Percentiles rank a stretch among this genome's conserved stretches.
phyloP scores from a whole-genome alignment of 1,139 yeast genomes.

The Pichia sp. region DNA sequence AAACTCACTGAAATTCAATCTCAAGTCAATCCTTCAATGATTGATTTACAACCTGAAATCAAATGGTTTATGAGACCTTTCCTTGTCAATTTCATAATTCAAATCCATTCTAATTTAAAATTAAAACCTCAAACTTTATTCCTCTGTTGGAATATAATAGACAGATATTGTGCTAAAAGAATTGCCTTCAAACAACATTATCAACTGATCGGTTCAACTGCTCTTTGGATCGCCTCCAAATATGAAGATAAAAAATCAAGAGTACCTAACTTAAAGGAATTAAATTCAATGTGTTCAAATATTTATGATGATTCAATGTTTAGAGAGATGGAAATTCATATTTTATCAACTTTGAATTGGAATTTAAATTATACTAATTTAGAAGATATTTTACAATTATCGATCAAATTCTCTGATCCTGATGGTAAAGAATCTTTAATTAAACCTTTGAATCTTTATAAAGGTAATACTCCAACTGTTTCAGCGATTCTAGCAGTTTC shows the following conservation, averaged over 20 bases:
- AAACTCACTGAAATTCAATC: constrained; percentile 21
- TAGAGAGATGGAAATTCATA: constrained; percentile 91
- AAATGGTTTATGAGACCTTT: constrained; percentile 92
- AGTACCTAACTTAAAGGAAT: constrained; percentile 75
- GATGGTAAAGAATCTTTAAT: constrained; percentile 26
- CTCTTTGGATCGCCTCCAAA: constrained; percentile 93
- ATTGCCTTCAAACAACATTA: constrained; percentile 89
- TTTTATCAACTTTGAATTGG: constrained; percentile 82
- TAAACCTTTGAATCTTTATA: constrained; percentile 25
- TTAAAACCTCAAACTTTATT: constrained; percentile 76
- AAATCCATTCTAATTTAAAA: constrained; percentile 70
- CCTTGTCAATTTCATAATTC: constrained; percentile 73
- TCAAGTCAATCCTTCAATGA: constrained; percentile 54
- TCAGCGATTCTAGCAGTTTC: constrained; percentile 51
- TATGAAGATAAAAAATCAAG: constrained; percentile 81
- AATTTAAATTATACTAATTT: constrained; percentile 47
- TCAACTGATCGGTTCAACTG: constrained; percentile 87
- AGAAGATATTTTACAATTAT: constrained; percentile 54
- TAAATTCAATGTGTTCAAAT: constrained; percentile 71
- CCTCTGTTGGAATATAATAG: constrained; percentile 73
- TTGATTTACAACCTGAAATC: constrained; percentile 85
- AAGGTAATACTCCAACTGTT: constrained; percentile 31
- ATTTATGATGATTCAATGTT: constrained; percentile 88
- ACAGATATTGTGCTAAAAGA: constrained; percentile 84
- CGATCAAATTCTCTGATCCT: constrained; percentile 35